Evolutionary conservation across 2,329 filamentous ascomycete genomes (phyloP).

Genomic region (Diplodia scrobiculata): DNA sequence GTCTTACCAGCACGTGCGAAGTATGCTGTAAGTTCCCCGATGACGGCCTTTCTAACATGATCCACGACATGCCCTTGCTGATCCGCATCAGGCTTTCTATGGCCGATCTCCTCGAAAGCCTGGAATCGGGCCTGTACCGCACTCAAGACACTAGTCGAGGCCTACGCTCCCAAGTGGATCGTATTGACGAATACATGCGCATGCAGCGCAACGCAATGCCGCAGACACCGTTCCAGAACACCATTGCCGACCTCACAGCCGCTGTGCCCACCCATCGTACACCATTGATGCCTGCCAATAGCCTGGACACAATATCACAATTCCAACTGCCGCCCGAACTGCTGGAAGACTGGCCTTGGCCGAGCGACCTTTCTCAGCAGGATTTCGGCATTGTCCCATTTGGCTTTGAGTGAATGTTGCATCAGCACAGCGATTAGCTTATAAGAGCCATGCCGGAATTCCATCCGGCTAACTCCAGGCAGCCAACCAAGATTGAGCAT

Average conservation of each 20-base stretch:
- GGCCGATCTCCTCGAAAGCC: conserved; percentile 50
- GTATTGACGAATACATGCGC: conserved; percentile 51
- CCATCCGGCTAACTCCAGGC: not conserved
- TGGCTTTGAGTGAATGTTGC: not conserved
- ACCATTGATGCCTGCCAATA: not conserved
- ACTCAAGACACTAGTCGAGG: conserved; percentile 46
- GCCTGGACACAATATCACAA: conserved; percentile 31
- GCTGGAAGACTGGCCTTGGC: conserved; percentile 49
- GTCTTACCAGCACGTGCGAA: conserved; percentile 48
- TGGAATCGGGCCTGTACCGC: conserved; percentile 49
- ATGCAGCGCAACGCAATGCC: conserved; percentile 30
- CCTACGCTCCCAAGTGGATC: conserved; percentile 47
- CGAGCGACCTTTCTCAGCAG: conserved; percentile 27
- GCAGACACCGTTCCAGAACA: conserved; percentile 32
- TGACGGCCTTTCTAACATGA: not conserved
- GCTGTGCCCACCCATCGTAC: conserved; percentile 9
- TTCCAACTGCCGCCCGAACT: conserved; percentile 49
- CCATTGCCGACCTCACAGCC: conserved; percentile 28
- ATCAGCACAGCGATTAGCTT: not conserved
- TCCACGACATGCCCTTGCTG: not conserved
- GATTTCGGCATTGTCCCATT: conserved; percentile 26
- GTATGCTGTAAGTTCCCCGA: conserved; percentile 41
- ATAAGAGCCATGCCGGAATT: too few relatives aligned
- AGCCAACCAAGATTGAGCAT: not conserved
- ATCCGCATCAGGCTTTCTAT: conserved; percentile 37